These are phyloP conservation scores for Prunella vulgaris DNA, from an alignment of 257 asterid genomes.

Conservation along the genomic window DNA sequence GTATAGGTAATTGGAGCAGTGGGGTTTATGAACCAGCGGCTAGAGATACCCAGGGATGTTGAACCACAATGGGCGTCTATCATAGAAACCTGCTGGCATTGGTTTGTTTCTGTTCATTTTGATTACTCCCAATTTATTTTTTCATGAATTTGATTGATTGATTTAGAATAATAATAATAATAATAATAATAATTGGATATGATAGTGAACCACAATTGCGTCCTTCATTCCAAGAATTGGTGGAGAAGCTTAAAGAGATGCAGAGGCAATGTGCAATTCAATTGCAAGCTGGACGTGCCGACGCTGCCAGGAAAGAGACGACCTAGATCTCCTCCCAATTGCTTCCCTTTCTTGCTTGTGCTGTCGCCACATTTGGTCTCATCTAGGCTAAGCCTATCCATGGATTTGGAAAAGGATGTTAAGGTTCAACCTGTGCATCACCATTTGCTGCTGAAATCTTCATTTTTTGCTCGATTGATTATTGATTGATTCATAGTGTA, in stretches of 20 bases:
- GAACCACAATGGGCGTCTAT: constrained; percentile 79
- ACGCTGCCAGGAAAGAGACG: constrained; percentile 41
- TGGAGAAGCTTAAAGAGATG: constrained; percentile 75
- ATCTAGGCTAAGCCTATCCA: not conserved
- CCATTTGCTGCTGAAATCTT: not conserved
- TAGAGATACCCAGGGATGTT: constrained; percentile 73
- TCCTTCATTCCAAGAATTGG: constrained; percentile 81
- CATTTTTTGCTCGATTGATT: not conserved
- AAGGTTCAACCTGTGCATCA: not conserved
- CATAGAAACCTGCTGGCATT: constrained; percentile 85
- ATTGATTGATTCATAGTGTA: not conserved
- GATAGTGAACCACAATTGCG: constrained; percentile 71
- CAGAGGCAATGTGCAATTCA: constrained; percentile 51
- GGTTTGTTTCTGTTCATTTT: constrained; percentile 35
- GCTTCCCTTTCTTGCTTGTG: constrained; percentile 16
- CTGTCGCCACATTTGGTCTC: not conserved
- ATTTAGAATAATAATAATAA: not conserved
- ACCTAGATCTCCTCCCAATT: not conserved
- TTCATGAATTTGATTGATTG: not conserved
- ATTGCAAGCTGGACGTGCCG: constrained; percentile 59
- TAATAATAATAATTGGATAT: not conserved
- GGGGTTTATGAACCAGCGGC: constrained; percentile 93
- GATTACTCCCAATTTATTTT: not conserved
- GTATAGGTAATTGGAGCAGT: constrained; percentile 92
- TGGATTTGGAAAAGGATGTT: not conserved